Base-by-base conservation (phyloP, 192 early-diverging fungal genomes). In the Entomortierella lignicola region DNA sequence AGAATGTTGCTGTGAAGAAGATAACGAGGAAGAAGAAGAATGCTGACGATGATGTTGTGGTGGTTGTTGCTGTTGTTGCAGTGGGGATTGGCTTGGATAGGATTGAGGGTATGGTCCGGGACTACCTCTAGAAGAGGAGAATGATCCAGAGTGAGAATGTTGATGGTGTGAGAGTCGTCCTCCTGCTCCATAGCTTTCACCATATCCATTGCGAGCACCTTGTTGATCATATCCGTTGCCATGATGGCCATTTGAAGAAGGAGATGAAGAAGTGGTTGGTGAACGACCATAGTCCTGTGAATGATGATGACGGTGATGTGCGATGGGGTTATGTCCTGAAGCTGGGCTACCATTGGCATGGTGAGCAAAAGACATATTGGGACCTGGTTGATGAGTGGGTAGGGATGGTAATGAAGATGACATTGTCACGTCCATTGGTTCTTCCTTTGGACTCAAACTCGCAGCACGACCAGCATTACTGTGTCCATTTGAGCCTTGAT, bases 241-340 rank as follows among this genome's bases (percentile, higher is more conserved):
- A 64, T 64, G 48, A 21, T 63, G 52, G 1, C 64, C 66, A 23
- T 52, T 77, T 1, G n/a, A n/a, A 4, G 73, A 68, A 12, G 64
- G 59, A 4, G 72, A 74, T 17, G 72, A 64, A 1, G 62, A 47
- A 26, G 63, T 57, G 27, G 58, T 25, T 1, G 75, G 68, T 20
- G 75, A 63, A 8, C 66, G 66, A 30, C 67, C n/a, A 55, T 69
- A 79, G 29, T 79, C 75, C 50, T 79, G 67, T 29, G 75, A 79
- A 26, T 70, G 75, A 26, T 79, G 75, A 1, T 79, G 75, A 32
- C 67, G 75, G 27, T 79, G 75, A 29, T 65, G 66, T 18, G 63
- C 47, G 17, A 30, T 39, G 6, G 21, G 63, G 15, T 39, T 47
- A 41, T 20, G n/a, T 23, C 13, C 30, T 4, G 25, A 25, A 55